Conservation (phyloP, 129 eudicot species). For the Apium graveolens region DNA sequence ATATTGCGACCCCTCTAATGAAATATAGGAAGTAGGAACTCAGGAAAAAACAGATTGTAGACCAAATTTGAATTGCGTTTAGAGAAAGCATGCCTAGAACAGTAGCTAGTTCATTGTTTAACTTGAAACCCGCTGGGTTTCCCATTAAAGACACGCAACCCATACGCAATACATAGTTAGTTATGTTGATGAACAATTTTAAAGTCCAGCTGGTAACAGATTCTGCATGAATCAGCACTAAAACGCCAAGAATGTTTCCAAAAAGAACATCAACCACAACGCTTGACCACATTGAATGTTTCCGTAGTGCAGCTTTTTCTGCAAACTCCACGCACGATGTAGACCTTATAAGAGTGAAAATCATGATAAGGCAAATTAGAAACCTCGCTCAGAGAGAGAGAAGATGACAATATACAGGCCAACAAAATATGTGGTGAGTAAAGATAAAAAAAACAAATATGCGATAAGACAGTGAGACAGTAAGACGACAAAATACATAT, state of each 20-base stretch:
- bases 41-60: slow-evolving; percentile 59
- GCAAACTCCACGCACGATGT: slow-evolving; percentile 74
- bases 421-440: not conserved
- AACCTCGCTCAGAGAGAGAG: not conserved
- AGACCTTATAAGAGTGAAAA: slow-evolving; percentile 39
- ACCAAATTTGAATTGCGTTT: slow-evolving; percentile 83
- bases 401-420: not conserved
- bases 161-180: slow-evolving; percentile 62
- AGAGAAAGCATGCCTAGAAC: slow-evolving; percentile 81
- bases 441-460: not conserved
- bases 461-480: not conserved
- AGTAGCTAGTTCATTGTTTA: slow-evolving; percentile 91
- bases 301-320: slow-evolving; percentile 65
- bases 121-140: slow-evolving; percentile 91
- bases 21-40: slow-evolving; percentile 34
- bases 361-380: slow-evolving; percentile 16
- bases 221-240: slow-evolving; percentile 45
- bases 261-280: slow-evolving; percentile 56
- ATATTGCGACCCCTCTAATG: slow-evolving; percentile 53
- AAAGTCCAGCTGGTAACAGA: slow-evolving; percentile 40
- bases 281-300: slow-evolving; percentile 80
- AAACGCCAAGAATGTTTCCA: slow-evolving; percentile 65
- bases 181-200: slow-evolving; percentile 35
- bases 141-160: slow-evolving; percentile 96
- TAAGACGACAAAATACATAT: not conserved